These are phyloP conservation scores for Plasmodium cynomolgi DNA, from an alignment of 169 alveolate species.

Conservation along the genomic window DNA sequence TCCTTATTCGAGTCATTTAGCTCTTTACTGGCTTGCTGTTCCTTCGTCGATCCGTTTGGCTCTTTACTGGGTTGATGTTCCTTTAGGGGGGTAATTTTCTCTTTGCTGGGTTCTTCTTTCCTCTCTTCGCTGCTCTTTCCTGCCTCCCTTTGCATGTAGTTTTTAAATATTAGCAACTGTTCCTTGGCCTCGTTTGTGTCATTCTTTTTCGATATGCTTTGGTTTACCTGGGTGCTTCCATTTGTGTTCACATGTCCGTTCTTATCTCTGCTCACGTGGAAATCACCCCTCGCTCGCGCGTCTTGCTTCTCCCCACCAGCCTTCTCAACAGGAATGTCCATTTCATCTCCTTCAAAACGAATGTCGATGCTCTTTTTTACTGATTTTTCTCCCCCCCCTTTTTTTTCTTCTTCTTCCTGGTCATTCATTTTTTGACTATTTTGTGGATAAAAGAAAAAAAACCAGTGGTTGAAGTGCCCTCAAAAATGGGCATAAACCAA, in stretches of 20 bases:
- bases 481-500: neutral
- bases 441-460: neutral
- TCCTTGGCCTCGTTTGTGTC: neutral
- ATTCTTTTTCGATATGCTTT: neutral
- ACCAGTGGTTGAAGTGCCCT: neutral
- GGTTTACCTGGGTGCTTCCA: neutral
- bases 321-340: conserved; percentile 22
- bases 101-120: neutral
- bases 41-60: neutral
- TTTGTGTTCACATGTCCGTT: neutral
- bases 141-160: conserved; percentile 4
- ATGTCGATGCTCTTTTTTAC: conserved; percentile 12
- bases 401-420: conserved; percentile 23
- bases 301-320: neutral
- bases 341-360: conserved; percentile 33
- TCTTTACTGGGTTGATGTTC: neutral
- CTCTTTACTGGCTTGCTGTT: neutral
- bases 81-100: neutral
- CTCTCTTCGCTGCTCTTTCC: neutral
- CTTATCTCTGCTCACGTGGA: neutral
- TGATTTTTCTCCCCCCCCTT: neutral
- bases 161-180: neutral
- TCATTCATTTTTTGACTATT: conserved; percentile 22
- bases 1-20: neutral
- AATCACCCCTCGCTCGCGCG: neutral